phyloP scores from a whole-genome alignment of 768 basidiomycete species.

The Pholiota molesta region DNA sequence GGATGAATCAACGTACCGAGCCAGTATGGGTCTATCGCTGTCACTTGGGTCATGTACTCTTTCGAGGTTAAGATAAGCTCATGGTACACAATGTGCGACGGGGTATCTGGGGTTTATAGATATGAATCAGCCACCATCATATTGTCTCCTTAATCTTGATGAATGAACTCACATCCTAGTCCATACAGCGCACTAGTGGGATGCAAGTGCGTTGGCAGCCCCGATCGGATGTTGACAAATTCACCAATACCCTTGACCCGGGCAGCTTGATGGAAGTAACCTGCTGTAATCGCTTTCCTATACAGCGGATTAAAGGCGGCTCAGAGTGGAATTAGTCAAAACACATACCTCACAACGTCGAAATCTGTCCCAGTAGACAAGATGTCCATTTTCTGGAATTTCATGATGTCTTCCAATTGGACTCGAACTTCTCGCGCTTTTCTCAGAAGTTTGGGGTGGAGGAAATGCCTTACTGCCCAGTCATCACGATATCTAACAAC shows the following conservation, averaged over 20 bases:
- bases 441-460: slow-evolving; percentile 93
- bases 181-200: slow-evolving; percentile 97
- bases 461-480: slow-evolving; percentile 93
- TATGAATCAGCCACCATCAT: slow-evolving; percentile 11
- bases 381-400: slow-evolving; percentile 95
- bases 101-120: slow-evolving; percentile 64
- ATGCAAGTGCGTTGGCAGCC: slow-evolving; percentile 92
- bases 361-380: slow-evolving; percentile 94
- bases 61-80: slow-evolving; percentile 95
- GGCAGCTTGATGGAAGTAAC: slow-evolving; percentile 99
- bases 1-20: slow-evolving; percentile 58
- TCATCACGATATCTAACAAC: slow-evolving; percentile 80
- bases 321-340: slow-evolving; percentile 5
- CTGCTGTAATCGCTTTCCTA: slow-evolving; percentile 96
- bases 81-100: slow-evolving; percentile 96
- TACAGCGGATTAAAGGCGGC: slow-evolving; percentile 5
- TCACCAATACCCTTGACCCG: slow-evolving; percentile 99
- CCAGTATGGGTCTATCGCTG: slow-evolving; percentile 97
- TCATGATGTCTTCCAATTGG: slow-evolving; percentile 99
- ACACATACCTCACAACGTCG: slow-evolving; percentile 70
- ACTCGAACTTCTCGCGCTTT: slow-evolving; percentile 95
- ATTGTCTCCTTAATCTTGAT: slow-evolving; percentile 2
- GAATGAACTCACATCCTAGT: slow-evolving; percentile 75
- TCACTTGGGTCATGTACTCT: slow-evolving; percentile 99
- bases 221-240: slow-evolving; percentile 96